Evolutionary conservation across 2,329 filamentous ascomycete genomes (phyloP).

Genomic region (Colletotrichum orbiculare): DNA sequence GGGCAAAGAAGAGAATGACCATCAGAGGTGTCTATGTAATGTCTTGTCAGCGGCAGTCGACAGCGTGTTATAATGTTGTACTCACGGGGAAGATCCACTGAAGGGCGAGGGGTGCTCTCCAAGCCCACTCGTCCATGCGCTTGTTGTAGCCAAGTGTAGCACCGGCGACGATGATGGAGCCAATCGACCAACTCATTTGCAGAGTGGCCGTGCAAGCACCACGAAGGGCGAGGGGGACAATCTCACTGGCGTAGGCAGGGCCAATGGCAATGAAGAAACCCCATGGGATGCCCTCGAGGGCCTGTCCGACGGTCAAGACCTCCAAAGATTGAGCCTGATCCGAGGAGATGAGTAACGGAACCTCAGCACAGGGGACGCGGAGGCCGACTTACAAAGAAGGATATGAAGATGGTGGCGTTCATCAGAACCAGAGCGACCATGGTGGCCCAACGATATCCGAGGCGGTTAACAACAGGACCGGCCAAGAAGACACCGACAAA

Average conservation of each 20-base stretch:
- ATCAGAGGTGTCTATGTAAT: conserved; percentile 57
- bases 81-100: conserved; percentile 66
- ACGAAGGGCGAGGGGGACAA: conserved; percentile 67
- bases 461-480: conserved; percentile 49
- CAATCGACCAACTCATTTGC: conserved; percentile 74
- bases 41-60: neutral
- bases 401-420: conserved; percentile 56
- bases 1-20: conserved; percentile 61
- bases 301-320: conserved; percentile 61
- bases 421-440: conserved; percentile 42
- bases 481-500: conserved; percentile 50
- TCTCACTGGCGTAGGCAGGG: conserved; percentile 70
- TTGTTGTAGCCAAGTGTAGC: conserved; percentile 64
- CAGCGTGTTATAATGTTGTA: no score
- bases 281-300: conserved; percentile 70
- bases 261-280: conserved; percentile 73
- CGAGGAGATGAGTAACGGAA: conserved; percentile 34
- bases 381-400: conserved; percentile 57
- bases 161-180: conserved; percentile 67
- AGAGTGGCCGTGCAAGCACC: conserved; percentile 68
- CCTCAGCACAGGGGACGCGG: no score
- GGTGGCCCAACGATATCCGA: conserved; percentile 52
- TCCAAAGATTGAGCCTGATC: conserved; percentile 50
- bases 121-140: conserved; percentile 44
- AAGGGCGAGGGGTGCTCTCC: conserved; percentile 63